Evolutionary conservation across 306 rosid genomes (phyloP), one percentile per base, ranked within the genome.

Genomic region (Styphnolobium japonicum): DNA sequence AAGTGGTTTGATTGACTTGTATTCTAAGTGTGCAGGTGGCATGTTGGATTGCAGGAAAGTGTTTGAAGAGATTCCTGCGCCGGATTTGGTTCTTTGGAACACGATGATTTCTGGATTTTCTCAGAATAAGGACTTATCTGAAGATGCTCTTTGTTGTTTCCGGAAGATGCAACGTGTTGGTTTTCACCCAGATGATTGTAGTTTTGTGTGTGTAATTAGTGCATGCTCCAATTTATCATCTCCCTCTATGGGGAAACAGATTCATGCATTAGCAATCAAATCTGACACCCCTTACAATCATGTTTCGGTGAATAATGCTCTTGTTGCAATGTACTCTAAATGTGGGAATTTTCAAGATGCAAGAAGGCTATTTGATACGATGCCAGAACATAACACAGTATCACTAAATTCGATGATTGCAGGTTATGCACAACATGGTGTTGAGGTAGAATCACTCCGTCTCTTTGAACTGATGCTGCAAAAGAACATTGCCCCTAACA

Each of bases 81-180:
- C 97, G 0, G 98, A 93, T 91, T 85, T 89, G 82, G 92, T 93
- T 80, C 88, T 91, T 39, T 93, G 94, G 94, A 93, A 93, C 90
- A 89, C 97, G 0, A 91, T 91, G 91, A 84, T 93, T 84, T 91
- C 98, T 15, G 98, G 94, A 55, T 94, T 89, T 85, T 94, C 96
- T 40, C 90, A 67, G 56, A 51, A 86, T 21, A 93, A 84, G 39
- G 89, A 86, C 45, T 92, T 92, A 67, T 94, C 92, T 45, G 86
- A 84, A 76, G 92, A 87, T 42, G 94, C 94, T 57, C 78, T 94
- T 49, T 76, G 71, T 71, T 84, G 88, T 62, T 90, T 92, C 60
- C 62, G 65, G 69, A 83, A 88, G 78, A 89, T 94, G 96, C 97
- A 88, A 66, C 81, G 62, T 36, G 66, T 78, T 39, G 90, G 94